A percentile compares a stretch with the other conserved stretches of the same genome.
Evolutionary conservation across 2,329 filamentous ascomycete genomes (phyloP).

Genomic region (Penicillium thymicola): DNA sequence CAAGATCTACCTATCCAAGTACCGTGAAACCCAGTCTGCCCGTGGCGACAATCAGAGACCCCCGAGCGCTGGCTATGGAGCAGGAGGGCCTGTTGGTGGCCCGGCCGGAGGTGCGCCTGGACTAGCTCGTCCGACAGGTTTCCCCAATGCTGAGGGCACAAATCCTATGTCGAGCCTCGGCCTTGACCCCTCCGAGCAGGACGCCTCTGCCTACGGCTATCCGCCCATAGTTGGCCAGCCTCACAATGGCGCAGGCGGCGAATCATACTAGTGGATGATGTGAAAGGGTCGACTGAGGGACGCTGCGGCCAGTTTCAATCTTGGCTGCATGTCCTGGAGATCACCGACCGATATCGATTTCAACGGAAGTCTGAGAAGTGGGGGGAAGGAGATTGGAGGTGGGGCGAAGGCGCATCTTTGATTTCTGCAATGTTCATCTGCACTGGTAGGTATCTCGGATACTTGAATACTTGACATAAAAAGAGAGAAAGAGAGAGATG

Average conservation of each 20-base stretch:
- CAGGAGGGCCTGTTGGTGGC: constrained; percentile 40
- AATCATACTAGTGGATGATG: constrained; percentile 37
- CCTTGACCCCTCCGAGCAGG: constrained; percentile 47
- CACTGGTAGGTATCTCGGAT: not conserved
- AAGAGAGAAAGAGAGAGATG: not conserved
- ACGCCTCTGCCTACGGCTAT: constrained; percentile 45
- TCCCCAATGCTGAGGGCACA: constrained; percentile 42
- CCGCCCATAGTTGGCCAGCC: constrained; percentile 45
- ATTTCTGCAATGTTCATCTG: not conserved
- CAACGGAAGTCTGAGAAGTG: constrained; percentile 2
- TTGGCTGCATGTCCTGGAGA: not conserved
- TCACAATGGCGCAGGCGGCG: constrained; percentile 48
- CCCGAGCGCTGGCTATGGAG: constrained; percentile 47
- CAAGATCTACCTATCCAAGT: constrained; percentile 97
- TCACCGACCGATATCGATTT: not conserved
- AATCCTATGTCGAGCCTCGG: constrained; percentile 45
- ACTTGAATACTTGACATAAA: not conserved
- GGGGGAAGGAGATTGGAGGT: not conserved
- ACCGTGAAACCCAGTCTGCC: constrained; percentile 88
- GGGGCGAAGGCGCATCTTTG: constrained; percentile 1
- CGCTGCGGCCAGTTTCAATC: not conserved
- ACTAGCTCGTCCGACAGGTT: constrained; percentile 31
- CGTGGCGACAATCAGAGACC: constrained; percentile 63
- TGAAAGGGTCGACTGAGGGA: not conserved
- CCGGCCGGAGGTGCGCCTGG: constrained; percentile 12